A percentile compares a stretch with the other conserved stretches of the same genome.
phyloP scores from a whole-genome alignment of 345 rosid species.

The Eucalyptus sideroxylon region DNA sequence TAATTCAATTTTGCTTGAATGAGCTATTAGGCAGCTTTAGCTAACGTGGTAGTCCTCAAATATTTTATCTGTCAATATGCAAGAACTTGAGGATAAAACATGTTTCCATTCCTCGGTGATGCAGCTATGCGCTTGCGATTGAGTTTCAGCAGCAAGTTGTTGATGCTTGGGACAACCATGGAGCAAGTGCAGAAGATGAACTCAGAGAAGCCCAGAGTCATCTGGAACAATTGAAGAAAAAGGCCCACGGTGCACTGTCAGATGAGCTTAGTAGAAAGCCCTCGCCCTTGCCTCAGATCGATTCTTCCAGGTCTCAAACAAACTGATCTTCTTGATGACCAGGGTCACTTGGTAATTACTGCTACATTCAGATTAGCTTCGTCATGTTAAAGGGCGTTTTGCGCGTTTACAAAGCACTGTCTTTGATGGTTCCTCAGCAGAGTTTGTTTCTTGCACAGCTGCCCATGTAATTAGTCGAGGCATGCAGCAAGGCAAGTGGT shows the following conservation, averaged over 20 bases:
- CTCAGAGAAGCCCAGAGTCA: constrained; percentile 42
- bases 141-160: constrained; percentile 74
- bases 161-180: constrained; percentile 80
- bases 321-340: neutral
- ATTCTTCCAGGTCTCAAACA: neutral
- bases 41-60: neutral
- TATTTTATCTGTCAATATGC: neutral
- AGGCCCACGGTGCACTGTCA: constrained; percentile 30
- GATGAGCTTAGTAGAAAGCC: constrained; percentile 21
- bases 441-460: neutral
- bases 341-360: neutral
- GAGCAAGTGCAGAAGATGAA: constrained; percentile 52
- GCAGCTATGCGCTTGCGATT: constrained; percentile 70
- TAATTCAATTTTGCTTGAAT: neutral
- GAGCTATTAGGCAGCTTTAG: neutral
- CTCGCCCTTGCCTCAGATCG: constrained; percentile 26
- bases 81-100: neutral
- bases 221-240: constrained; percentile 51
- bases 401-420: neutral
- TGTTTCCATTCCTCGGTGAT: neutral
- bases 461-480: neutral
- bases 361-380: neutral
- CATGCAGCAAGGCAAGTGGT: neutral
- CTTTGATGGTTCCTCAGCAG: neutral
- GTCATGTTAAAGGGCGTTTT: neutral